Evolutionary conservation across 371 early-diverging fungal species (phyloP).

Genomic region (Mucor racemosus): DNA sequence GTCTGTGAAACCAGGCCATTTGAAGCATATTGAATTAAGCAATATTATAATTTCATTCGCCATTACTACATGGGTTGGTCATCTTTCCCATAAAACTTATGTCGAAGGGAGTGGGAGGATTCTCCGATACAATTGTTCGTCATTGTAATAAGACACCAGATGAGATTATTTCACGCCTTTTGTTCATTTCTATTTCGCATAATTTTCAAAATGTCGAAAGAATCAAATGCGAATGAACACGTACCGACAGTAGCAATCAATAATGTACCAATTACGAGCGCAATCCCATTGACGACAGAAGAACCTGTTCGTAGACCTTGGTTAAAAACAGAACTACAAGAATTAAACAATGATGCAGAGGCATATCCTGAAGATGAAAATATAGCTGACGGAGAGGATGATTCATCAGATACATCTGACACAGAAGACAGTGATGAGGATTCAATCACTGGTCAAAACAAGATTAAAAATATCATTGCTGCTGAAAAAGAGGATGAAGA

Average conservation of each 20-base stretch:
- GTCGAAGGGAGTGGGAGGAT: background rate
- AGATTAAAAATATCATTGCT: slow-evolving; percentile 14
- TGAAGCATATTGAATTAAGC: background rate
- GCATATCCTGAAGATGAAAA: background rate
- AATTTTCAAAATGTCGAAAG: background rate
- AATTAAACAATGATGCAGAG: slow-evolving; percentile 15
- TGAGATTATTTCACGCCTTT: background rate
- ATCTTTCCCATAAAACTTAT: background rate
- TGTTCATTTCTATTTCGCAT: background rate
- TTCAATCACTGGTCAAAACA: slow-evolving; percentile 15
- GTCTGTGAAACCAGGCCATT: background rate
- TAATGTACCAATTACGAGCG: background rate
- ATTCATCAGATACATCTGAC: background rate
- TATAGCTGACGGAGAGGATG: background rate
- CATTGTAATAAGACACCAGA: background rate
- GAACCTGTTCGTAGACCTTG: slow-evolving; percentile 34
- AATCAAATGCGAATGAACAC: background rate
- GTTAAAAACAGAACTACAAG: slow-evolving; percentile 25
- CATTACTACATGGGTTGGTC: background rate
- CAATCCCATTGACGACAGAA: slow-evolving; percentile 36
- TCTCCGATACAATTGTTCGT: slow-evolving; percentile 1
- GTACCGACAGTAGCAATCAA: slow-evolving; percentile 8
- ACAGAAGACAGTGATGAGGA: slow-evolving; percentile 11
- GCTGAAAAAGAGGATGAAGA: background rate
- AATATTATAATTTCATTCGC: background rate